Percentiles rank a stretch among this genome's conserved stretches.
These are phyloP conservation scores for Fonsecaea erecta DNA, from an alignment of 2,329 filamentous ascomycete genomes.

Conservation along the genomic window DNA sequence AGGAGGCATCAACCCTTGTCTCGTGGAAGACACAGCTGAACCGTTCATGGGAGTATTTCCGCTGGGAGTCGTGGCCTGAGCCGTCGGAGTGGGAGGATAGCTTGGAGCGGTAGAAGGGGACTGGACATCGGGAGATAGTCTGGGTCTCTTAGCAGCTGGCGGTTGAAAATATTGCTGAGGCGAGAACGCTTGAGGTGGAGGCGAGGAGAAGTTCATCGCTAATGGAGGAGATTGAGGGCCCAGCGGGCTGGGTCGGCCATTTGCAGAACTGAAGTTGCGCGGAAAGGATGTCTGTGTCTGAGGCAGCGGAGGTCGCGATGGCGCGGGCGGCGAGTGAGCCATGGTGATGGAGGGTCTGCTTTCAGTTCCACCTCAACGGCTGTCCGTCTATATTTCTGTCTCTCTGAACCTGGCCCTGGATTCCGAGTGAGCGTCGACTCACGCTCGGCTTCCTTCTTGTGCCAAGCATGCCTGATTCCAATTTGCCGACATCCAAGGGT, in stretches of 20 bases:
- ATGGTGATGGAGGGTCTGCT: conserved; percentile 26
- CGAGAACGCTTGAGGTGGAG: conserved; percentile 65
- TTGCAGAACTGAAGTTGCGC: conserved; percentile 30
- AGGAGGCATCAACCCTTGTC: conserved; percentile 63
- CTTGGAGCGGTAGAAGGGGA: conserved; percentile 58
- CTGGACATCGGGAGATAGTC: conserved; percentile 69
- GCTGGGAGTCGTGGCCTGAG: conserved; percentile 33
- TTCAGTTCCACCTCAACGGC: conserved; percentile 21
- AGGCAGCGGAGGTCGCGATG: conserved; percentile 34
- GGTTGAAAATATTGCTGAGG: conserved; percentile 49
- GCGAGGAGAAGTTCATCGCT: conserved; percentile 57
- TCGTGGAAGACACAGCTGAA: conserved; percentile 53
- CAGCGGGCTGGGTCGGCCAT: conserved; percentile 34
- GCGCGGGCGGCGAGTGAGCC: conserved; percentile 34
- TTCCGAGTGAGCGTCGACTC: conserved; percentile 31
- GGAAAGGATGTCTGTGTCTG: conserved; percentile 31
- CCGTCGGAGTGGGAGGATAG: conserved; percentile 45
- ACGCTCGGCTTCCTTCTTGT: conserved; percentile 31
- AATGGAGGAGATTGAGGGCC: conserved; percentile 35
- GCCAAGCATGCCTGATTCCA: conserved; percentile 33
- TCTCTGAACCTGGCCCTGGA: conserved; percentile 20
- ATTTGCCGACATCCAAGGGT: conserved; percentile 16
- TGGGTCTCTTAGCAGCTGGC: conserved; percentile 74
- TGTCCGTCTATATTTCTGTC: conserved; percentile 12
- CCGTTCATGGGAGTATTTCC: conserved; percentile 55